Percentiles rank a stretch among this genome's conserved stretches.
These are phyloP conservation scores for Aspergillus fischeri DNA, from an alignment of 2,329 filamentous ascomycete genomes.

Conservation along the genomic window DNA sequence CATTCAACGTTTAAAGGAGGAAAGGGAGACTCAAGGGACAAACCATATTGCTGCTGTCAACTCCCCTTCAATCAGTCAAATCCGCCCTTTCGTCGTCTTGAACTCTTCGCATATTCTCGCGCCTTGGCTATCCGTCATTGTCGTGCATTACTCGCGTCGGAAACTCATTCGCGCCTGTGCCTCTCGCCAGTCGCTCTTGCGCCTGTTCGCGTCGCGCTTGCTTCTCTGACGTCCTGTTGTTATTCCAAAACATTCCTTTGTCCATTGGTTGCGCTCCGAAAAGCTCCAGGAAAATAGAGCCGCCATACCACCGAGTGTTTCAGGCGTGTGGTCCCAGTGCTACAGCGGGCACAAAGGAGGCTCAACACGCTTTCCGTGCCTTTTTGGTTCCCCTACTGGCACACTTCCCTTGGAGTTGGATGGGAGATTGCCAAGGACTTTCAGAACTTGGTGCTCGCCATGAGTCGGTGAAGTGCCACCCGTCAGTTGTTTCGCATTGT, in stretches of 20 bases:
- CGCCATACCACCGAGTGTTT: constrained; percentile 10
- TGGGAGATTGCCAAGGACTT: constrained; percentile 12
- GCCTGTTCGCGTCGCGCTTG: constrained; percentile 19
- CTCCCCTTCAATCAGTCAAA: constrained; percentile 16
- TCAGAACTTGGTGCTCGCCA: constrained; percentile 18
- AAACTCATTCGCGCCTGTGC: constrained; percentile 10
- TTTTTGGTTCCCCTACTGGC: neutral
- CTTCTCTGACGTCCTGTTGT: constrained; percentile 21
- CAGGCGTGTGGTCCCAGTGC: constrained; percentile 14
- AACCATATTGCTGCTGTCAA: constrained; percentile 13
- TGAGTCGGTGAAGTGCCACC: constrained; percentile 26
- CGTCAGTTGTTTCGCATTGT: constrained; percentile 11
- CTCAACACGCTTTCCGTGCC: constrained; percentile 1
- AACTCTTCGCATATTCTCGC: constrained; percentile 11
- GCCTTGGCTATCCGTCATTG: constrained; percentile 8
- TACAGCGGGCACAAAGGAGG: constrained; percentile 8
- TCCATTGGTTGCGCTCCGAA: constrained; percentile 11
- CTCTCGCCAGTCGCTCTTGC: constrained; percentile 17
- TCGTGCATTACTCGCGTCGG: constrained; percentile 14
- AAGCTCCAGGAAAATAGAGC: constrained; percentile 5
- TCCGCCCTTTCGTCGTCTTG: constrained; percentile 8
- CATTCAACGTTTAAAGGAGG: constrained; percentile 17
- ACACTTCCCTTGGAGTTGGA: constrained; percentile 7
- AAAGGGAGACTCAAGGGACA: constrained; percentile 24
- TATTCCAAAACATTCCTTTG: constrained; percentile 30